Base-by-base conservation (phyloP, 768 basidiomycete genomes). In the Serendipita indica region DNA sequence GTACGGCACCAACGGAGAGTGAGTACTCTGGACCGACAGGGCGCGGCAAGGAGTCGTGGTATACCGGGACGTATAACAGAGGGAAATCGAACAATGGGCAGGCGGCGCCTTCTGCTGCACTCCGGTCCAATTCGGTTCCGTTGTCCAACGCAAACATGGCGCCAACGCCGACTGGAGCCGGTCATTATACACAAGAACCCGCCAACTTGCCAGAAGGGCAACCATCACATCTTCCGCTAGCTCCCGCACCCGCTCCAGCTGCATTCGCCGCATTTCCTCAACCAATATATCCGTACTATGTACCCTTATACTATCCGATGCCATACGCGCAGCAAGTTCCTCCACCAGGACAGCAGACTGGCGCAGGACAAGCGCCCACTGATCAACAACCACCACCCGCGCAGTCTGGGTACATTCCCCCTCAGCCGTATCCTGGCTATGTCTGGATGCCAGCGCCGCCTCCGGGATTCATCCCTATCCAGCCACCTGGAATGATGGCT, bases 1-100 rank as follows among this genome's bases (percentile, higher is more conserved):
- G 83, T 65, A 84, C 83, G 4, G 83, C 83, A 33, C 77, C 84
- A 3, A 86, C 85, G 16, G 86, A 89, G 70, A 86, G 85, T 68
- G 86, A 89, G 69, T 86, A 84, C 79, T 86, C 86, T 6, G 79
- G 73, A 2, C 75, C 79, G 22, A 28, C 49, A 25, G 49, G 49
- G 1, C 49, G 49, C 22, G 49, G 20, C 22, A 54, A 54, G 30
- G 49, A 54, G 25, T 20, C 16, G 10, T 54, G 49, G 49, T 54
- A 54, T 27, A 28, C 25, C 7, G 49, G 49, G 10, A 27, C 22
- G 16, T 22, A 4, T 33, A 30, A 30, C 7, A 16, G 49, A 54
- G 32, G 49, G 22, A 33, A 54, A 18, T 30, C 12, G 32, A 28
- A 4, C 49, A 54, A 28, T 10, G 22, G 16, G 10, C 7, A 16